Evolutionary conservation across 805 yeast genomes (phyloP).

Genomic region (Nakazawaea populi): DNA sequence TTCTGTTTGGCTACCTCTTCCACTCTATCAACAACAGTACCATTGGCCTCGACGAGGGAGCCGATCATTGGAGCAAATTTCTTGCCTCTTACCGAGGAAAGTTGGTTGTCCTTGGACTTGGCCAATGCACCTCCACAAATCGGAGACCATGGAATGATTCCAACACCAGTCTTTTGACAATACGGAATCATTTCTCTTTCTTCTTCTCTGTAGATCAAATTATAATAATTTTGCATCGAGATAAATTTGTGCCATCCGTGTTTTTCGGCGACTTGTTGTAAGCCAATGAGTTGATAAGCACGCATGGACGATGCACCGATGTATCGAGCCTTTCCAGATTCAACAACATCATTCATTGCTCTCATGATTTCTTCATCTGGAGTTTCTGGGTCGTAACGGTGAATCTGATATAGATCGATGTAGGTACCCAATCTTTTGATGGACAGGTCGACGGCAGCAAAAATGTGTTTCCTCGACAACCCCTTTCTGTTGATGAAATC

Average conservation of each 20-base stretch:
- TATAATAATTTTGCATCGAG: conserved; percentile 52
- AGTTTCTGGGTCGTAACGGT: conserved; percentile 41
- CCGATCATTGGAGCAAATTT: not conserved
- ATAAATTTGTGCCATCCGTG: conserved; percentile 52
- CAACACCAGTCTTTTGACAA: conserved; percentile 46
- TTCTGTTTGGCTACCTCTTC: conserved; percentile 45
- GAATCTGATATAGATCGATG: conserved; percentile 51
- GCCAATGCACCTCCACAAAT: conserved; percentile 39
- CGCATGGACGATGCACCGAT: conserved; percentile 56
- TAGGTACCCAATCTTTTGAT: conserved; percentile 43
- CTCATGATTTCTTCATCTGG: conserved; percentile 50
- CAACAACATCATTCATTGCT: conserved; percentile 46
- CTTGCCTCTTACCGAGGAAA: conserved; percentile 24
- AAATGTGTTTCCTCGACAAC: conserved; percentile 37
- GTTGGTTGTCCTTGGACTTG: conserved; percentile 19
- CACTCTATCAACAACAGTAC: conserved; percentile 39
- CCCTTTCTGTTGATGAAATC: conserved; percentile 29
- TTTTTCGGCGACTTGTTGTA: conserved; percentile 51
- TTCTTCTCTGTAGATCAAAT: conserved; percentile 52
- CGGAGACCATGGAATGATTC: conserved; percentile 59
- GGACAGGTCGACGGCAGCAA: conserved; percentile 34
- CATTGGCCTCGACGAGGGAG: conserved; percentile 18
- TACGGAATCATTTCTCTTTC: conserved; percentile 55
- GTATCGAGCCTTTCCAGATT: conserved; percentile 28
- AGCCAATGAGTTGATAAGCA: conserved; percentile 43